Evolutionary conservation across 805 yeast genomes (phyloP), one percentile per base, ranked within the genome.

Genomic region (Myxozyma vanderwaltii): DNA sequence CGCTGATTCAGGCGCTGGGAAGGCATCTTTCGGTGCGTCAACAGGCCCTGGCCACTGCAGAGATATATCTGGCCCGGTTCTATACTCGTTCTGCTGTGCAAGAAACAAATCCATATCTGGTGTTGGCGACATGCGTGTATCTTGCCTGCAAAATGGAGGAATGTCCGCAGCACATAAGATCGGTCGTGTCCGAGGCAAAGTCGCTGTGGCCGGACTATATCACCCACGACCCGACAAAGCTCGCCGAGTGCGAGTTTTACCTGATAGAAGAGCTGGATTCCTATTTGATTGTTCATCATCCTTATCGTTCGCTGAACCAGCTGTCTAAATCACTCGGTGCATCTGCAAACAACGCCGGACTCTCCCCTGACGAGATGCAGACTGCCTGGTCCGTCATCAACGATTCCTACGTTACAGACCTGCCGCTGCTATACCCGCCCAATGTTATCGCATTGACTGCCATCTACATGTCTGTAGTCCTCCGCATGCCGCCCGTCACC

Each of bases 181-280:
- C 91, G 0, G 80, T 94, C 8, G 82, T 89, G 23, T 79, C 85
- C 19, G 98, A 92, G 70, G 94, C 97, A 1, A 76, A 96, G 54
- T 86, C 86, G 39, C 75, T 90, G 40, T 92, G 98, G 98, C 97
- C 98, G 0, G 97, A 91, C 69, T 89, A 85, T 68, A 86, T 92
- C 38, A 96, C 97, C 0, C 90, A 88, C 59, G 98, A 92, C 71
- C 83, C 91, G 17, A 86, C 96, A 29, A 89, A 89, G 69, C 78
- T 94, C 15, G 97, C 98, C 0, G 98, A 94, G 71, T 89, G 95
- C 74, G 99, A 94, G 74, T 94, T 94, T 71, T 94, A 92, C 70
- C 72, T 94, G 45, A 85, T 94, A 19, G 97, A 91, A 68, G 98
- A 91, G 71, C 78, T 94, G 74, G 75, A 72, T 46, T 69, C 76